phyloP scores from a whole-genome alignment of 2,329 filamentous ascomycete species.

The Venturia oleaginea region DNA sequence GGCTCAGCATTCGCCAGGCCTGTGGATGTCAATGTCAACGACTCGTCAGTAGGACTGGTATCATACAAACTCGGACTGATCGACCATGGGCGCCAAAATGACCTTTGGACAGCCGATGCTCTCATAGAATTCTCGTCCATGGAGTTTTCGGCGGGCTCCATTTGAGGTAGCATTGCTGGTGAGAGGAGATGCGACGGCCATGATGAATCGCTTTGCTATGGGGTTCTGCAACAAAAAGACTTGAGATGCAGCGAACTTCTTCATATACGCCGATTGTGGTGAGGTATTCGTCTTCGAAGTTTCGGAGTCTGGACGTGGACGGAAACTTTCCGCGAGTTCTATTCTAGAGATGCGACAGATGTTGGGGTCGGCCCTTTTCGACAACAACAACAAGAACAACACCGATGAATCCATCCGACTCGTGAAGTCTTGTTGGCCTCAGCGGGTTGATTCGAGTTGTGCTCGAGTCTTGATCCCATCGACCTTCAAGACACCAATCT shows the following conservation, averaged over 20 bases:
- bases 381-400: too few species aligned
- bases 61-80: slow-evolving; percentile 88
- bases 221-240: neutral
- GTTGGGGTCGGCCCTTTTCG: too few species aligned
- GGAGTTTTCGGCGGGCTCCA: slow-evolving; percentile 47
- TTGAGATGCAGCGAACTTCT: neutral
- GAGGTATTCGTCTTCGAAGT: too few species aligned
- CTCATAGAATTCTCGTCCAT: slow-evolving; percentile 86
- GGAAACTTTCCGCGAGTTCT: too few species aligned
- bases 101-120: slow-evolving; percentile 87
- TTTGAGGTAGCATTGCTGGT: too few species aligned
- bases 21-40: slow-evolving; percentile 27
- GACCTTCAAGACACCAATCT: too few species aligned
- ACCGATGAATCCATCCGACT: too few species aligned
- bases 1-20: slow-evolving; percentile 95
- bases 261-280: neutral
- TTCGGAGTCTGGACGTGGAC: too few species aligned
- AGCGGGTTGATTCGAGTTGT: too few species aligned
- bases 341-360: too few species aligned
- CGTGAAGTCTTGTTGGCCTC: too few species aligned
- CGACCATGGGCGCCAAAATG: slow-evolving; percentile 93
- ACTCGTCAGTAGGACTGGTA: neutral
- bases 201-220: neutral
- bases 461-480: too few species aligned
- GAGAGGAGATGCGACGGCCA: neutral